Percentiles rank a stretch among this genome's conserved stretches.
Evolutionary conservation across 768 basidiomycete genomes (phyloP).

Genomic region (Kwoniella sp.): DNA sequence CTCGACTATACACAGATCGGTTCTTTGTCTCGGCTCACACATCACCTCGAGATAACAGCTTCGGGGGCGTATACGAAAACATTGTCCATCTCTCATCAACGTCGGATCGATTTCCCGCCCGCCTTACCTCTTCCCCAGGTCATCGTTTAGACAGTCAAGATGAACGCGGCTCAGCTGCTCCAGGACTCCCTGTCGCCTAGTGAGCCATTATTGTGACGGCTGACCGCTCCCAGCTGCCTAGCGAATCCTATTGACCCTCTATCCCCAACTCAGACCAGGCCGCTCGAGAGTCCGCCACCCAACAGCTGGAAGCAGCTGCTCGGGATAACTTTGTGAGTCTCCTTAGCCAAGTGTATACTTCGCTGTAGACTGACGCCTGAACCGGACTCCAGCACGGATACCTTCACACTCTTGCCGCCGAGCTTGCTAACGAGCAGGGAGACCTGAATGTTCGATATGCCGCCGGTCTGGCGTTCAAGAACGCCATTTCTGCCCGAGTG

Average conservation of each 20-base stretch:
- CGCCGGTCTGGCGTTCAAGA: constrained; percentile 96
- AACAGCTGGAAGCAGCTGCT: constrained; percentile 79
- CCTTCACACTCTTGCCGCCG: constrained; percentile 80
- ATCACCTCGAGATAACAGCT: no score
- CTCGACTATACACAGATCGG: no score
- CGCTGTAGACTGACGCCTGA: constrained; percentile 11
- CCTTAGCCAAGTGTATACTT: background rate
- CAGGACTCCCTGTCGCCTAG: constrained; percentile 86
- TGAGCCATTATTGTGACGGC: constrained; percentile 50
- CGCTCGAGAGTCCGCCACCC: constrained; percentile 86
- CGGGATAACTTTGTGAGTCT: constrained; percentile 80
- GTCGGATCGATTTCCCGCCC: no score
- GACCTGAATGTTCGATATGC: constrained; percentile 78
- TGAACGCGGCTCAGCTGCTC: constrained; percentile 87
- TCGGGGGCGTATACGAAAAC: no score
- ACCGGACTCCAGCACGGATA: constrained; percentile 67
- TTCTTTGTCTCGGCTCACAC: no score
- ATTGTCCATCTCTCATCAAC: no score
- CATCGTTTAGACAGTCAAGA: constrained; percentile 41
- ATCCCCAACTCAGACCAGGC: constrained; percentile 61
- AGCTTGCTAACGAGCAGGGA: constrained; percentile 71
- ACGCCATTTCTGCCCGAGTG: constrained; percentile 83
- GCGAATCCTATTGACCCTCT: background rate
- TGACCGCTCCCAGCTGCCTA: background rate
- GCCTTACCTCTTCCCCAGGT: background rate